These are phyloP conservation scores for Akanthomyces lecanii DNA, from an alignment of 2,329 filamentous ascomycete species.

Conservation along the genomic window DNA sequence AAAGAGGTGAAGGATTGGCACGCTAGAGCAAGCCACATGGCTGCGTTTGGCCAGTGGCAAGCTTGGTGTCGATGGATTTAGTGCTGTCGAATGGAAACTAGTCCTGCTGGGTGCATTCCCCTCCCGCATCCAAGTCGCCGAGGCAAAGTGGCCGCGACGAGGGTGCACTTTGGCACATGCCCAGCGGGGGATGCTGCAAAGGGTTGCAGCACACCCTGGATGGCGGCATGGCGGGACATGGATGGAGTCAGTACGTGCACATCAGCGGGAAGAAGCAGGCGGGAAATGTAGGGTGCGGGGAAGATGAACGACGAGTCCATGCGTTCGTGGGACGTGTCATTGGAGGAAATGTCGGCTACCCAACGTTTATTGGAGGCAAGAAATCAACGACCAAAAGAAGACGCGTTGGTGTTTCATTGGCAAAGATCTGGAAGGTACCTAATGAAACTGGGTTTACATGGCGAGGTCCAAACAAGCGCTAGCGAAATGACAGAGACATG, in stretches of 20 bases:
- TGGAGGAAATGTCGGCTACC: too few relatives aligned
- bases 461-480: background rate
- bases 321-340: too few relatives aligned
- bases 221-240: background rate
- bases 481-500: background rate
- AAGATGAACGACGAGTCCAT: too few relatives aligned
- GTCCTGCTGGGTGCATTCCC: background rate
- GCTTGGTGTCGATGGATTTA: background rate
- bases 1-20: background rate
- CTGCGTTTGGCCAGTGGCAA: background rate
- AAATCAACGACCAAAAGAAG: too few relatives aligned
- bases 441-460: background rate
- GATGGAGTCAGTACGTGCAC: too few relatives aligned
- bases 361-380: too few relatives aligned
- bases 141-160: background rate
- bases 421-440: background rate
- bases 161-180: slow-evolving; percentile 7
- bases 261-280: background rate
- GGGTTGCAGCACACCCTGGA: too few relatives aligned
- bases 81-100: background rate
- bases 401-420: background rate
- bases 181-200: background rate
- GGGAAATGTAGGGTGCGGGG: slow-evolving; percentile 1
- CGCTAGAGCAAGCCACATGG: slow-evolving; percentile 7
- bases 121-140: background rate